Evolutionary conservation across 2,329 filamentous ascomycete genomes (phyloP).

Genomic region (Cercospora nicotianae): DNA sequence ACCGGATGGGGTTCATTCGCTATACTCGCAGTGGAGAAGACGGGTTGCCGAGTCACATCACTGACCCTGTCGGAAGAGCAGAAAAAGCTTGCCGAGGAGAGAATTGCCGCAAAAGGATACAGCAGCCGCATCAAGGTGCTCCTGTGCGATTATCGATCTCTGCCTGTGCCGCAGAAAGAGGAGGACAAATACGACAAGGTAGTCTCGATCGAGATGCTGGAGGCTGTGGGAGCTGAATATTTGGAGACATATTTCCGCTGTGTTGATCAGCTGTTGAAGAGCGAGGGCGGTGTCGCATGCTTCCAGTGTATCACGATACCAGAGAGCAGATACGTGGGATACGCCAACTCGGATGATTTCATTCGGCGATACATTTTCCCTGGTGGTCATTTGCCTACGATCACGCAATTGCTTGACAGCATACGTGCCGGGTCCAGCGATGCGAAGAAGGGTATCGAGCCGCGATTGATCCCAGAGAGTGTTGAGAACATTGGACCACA

Average conservation of each 20-base stretch:
- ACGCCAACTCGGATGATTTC: constrained; percentile 68
- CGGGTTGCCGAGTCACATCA: constrained; percentile 67
- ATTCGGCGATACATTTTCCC: constrained; percentile 78
- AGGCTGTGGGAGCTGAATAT: constrained; percentile 69
- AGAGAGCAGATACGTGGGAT: constrained; percentile 64
- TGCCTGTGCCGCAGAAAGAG: constrained; percentile 50
- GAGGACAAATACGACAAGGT: constrained; percentile 63
- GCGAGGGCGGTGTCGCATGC: constrained; percentile 64
- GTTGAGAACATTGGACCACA: constrained; percentile 74
- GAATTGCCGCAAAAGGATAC: constrained; percentile 62
- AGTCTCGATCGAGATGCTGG: constrained; percentile 75
- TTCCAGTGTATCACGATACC: constrained; percentile 80
- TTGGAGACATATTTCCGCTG: constrained; percentile 66
- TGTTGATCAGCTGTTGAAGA: constrained; percentile 64
- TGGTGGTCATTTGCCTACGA: constrained; percentile 69
- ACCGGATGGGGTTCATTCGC: constrained; percentile 76
- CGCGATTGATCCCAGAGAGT: constrained; percentile 61
- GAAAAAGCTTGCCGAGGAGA: constrained; percentile 64
- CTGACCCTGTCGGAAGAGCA: constrained; percentile 69
- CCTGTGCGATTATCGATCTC: constrained; percentile 67
- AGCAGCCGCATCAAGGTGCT: constrained; percentile 62
- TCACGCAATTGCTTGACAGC: constrained; percentile 64
- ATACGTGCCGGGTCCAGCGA: constrained; percentile 60
- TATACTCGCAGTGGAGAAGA: constrained; percentile 65
- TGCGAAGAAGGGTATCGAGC: constrained; percentile 45